Base-by-base conservation (phyloP, 2,329 filamentous ascomycete genomes). In the Periconia digitata region DNA sequence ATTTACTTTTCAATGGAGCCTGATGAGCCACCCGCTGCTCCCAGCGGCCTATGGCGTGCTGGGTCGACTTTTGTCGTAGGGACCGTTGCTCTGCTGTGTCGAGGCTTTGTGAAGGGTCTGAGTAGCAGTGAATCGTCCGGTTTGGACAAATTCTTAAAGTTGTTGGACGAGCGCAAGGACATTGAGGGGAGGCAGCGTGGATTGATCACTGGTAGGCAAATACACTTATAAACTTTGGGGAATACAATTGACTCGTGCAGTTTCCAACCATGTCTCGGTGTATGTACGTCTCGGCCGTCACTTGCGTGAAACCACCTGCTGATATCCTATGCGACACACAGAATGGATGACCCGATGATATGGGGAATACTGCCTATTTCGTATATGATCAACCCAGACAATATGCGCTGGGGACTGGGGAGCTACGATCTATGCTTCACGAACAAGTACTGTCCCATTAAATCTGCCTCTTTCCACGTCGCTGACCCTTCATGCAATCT, bases 361-460 rank as follows among this genome's bases (percentile, higher is more conserved):
- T 99, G 92, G 92, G 94, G 92, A 16, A 83, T 90, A 29, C 76
- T 99, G 3, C 94, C 94, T 1, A 71, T 89, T 39, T 79, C 81
- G 42, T 90, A 94, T 65, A 76, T 83, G 55, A 84, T 88, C 63
- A 83, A 85, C 50, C 83, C 88, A 17, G 78, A 81, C 47, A 94
- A 92, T 66, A 79, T 91, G 63, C 84, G 94, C 69, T 97, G 92
- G 90, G 85, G 86, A 8, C 81, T 99, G 46, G 94, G 90, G 20
- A 95, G 91, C 62, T 90, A 96, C 70, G 94, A 99, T 71, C 92
- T 99, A 51, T 96, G 92, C 74, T 99, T 95, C 72, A 86, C 86
- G 63, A 92, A 90, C 67, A 86, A 84, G 90, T 94, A 74, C 53
- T 77, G 59, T 12, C 45, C 24, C 20, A 24, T 5, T 7, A 10